These are phyloP conservation scores for Penicillium lagena DNA, from an alignment of 495 filamentous ascomycete species.

Conservation along the genomic window DNA sequence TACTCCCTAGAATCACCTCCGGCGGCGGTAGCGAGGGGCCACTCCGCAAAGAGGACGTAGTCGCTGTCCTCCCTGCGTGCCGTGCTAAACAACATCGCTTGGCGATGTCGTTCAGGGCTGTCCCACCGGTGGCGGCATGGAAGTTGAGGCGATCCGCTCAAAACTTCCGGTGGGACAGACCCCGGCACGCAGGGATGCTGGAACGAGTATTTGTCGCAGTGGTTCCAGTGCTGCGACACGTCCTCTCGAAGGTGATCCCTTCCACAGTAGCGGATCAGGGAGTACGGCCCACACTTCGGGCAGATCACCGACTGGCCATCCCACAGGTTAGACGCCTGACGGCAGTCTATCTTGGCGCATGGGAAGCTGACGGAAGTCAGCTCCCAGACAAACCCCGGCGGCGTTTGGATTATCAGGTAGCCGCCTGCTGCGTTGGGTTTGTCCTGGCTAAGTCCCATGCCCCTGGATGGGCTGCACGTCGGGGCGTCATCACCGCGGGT, in stretches of 20 bases:
- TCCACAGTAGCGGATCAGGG: slow-evolving; percentile 32
- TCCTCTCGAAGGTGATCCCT: slow-evolving; percentile 30
- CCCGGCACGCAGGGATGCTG: slow-evolving; percentile 4
- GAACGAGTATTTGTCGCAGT: slow-evolving; percentile 19
- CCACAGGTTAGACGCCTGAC: slow-evolving; percentile 47
- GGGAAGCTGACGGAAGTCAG: slow-evolving; percentile 15
- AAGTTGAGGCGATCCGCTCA: slow-evolving; percentile 18
- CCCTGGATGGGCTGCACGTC: too few relatives aligned
- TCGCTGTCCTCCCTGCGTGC: slow-evolving; percentile 15
- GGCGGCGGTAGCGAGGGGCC: slow-evolving; percentile 5
- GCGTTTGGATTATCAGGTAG: too few relatives aligned
- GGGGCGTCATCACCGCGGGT: too few relatives aligned
- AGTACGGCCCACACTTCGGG: slow-evolving; percentile 38
- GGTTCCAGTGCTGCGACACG: slow-evolving; percentile 25
- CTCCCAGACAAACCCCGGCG: slow-evolving; percentile 12
- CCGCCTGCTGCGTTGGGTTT: too few relatives aligned
- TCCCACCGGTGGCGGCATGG: slow-evolving; percentile 22
- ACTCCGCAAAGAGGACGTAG: slow-evolving; percentile 36
- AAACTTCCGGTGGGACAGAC: slow-evolving; percentile 12
- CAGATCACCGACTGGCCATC: slow-evolving; percentile 33
- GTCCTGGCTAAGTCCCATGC: too few relatives aligned
- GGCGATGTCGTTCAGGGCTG: slow-evolving; percentile 28
- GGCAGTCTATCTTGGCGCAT: slow-evolving; percentile 25
- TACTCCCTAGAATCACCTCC: slow-evolving; percentile 3
- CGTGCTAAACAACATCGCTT: slow-evolving; percentile 26